Evolutionary conservation across 257 asterid species (phyloP).

Genomic region (Marsdenia floribunda): DNA sequence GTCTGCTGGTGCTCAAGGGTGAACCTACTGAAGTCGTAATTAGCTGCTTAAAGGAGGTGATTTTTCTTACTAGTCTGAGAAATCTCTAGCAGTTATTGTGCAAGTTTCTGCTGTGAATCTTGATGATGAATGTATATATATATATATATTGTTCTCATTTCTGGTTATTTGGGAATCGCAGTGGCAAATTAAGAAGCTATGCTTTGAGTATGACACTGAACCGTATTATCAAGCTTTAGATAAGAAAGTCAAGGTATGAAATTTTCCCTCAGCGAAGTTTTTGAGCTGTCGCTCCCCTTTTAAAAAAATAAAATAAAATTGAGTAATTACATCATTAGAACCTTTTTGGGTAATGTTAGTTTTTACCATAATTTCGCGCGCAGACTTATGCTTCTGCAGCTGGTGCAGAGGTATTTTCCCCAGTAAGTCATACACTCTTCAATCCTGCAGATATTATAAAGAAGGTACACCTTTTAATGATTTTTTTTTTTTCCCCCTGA

Average conservation of each 20-base stretch:
- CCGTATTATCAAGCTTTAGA: slow-evolving; percentile 79
- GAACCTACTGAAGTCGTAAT: slow-evolving; percentile 66
- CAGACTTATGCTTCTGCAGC: slow-evolving; percentile 57
- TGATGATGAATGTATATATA: not conserved
- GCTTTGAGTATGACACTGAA: slow-evolving; percentile 89
- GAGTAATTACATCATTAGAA: not conserved
- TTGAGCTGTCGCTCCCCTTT: not conserved
- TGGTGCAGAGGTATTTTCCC: slow-evolving; percentile 69
- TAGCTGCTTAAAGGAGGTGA: slow-evolving; percentile 75
- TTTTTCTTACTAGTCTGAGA: not conserved
- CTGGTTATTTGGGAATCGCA: slow-evolving; percentile 22
- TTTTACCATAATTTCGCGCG: slow-evolving; percentile 6
- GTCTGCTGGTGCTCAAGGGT: slow-evolving; percentile 80
- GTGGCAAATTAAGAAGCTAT: slow-evolving; percentile 86
- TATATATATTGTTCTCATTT: not conserved
- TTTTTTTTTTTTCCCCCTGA: not conserved
- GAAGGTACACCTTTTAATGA: slow-evolving; percentile 41
- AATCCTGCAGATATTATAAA: slow-evolving; percentile 72
- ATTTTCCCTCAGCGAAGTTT: not conserved
- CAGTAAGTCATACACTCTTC: slow-evolving; percentile 90
- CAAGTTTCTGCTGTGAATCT: not conserved
- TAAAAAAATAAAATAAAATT: too few relatives aligned
- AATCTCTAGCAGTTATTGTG: too few relatives aligned
- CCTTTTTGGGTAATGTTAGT: not conserved
- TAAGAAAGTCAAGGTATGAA: slow-evolving; percentile 54